Evolutionary conservation across 305 asterid species (phyloP).

Genomic region (Solanum hybrid): DNA sequence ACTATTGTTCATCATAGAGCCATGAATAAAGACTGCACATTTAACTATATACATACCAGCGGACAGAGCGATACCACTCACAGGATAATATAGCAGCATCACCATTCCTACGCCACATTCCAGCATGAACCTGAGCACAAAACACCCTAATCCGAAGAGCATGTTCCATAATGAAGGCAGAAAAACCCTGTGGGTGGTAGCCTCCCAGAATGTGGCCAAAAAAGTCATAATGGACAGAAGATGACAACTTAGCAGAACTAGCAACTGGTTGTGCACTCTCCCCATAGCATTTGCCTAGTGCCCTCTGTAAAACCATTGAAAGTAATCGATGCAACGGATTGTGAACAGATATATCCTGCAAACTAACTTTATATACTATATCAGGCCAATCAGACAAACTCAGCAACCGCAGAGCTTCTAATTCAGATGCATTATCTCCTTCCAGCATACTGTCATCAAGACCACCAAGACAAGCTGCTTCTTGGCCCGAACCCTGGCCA

Average conservation of each 20-base stretch:
- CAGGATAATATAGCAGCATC: slow-evolving; percentile 78
- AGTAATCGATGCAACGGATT: slow-evolving; percentile 85
- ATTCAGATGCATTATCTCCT: slow-evolving; percentile 52
- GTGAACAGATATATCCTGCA: slow-evolving; percentile 79
- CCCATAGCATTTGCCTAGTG: slow-evolving; percentile 66
- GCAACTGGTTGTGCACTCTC: slow-evolving; percentile 20
- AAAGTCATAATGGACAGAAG: slow-evolving; percentile 37
- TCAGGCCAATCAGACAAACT: slow-evolving; percentile 84
- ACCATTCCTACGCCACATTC: slow-evolving; percentile 98
- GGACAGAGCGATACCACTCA: slow-evolving; percentile 87
- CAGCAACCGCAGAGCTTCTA: slow-evolving; percentile 61
- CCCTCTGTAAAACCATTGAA: slow-evolving; percentile 66
- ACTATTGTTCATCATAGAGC: not conserved
- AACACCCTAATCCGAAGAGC: slow-evolving; percentile 92
- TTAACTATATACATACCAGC: slow-evolving; percentile 49
- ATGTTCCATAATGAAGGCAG: slow-evolving; percentile 92
- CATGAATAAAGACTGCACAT: not conserved
- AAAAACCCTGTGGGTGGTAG: slow-evolving; percentile 82
- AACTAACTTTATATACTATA: slow-evolving; percentile 73
- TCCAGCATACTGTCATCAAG: slow-evolving; percentile 42
- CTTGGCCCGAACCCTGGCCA: slow-evolving; percentile 33
- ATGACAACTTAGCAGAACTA: slow-evolving; percentile 24
- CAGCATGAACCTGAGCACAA: slow-evolving; percentile 93
- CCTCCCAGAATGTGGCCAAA: slow-evolving; percentile 75
- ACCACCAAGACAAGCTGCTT: slow-evolving; percentile 24